Evolutionary conservation across 441 rosid genomes (phyloP).

Genomic region (Rhodomyrtus psidioides): DNA sequence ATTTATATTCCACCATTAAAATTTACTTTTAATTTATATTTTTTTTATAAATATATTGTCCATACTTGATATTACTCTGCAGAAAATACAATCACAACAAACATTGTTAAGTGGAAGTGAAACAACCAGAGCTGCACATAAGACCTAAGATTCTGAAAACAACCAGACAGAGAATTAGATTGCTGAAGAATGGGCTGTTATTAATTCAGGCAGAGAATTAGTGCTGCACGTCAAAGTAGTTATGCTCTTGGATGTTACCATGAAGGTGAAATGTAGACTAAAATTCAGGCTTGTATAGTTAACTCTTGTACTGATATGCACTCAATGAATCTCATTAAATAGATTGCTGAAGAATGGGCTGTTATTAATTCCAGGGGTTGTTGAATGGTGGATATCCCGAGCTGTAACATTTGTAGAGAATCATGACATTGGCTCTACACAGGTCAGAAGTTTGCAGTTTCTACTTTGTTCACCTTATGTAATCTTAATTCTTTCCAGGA

Average conservation of each 20-base stretch:
- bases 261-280: neutral
- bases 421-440: slow-evolving; percentile 98
- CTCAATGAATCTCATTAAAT: neutral
- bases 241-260: neutral
- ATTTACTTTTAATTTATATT: too few species aligned
- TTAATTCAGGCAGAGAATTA: too few species aligned
- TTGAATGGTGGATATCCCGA: slow-evolving; percentile 99
- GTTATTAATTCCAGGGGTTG: slow-evolving; percentile 51
- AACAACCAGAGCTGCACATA: too few species aligned
- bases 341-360: neutral
- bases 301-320: neutral
- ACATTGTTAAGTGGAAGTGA: too few species aligned
- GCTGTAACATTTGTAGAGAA: slow-evolving; percentile 95
- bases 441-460: slow-evolving; percentile 35
- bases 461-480: neutral
- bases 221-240: neutral
- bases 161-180: too few species aligned
- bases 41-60: too few species aligned
- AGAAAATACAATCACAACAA: too few species aligned
- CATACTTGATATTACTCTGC: too few species aligned
- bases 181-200: too few species aligned
- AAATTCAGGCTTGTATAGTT: neutral
- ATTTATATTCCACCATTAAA: too few species aligned
- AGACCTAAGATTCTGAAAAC: too few species aligned
- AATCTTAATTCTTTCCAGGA: neutral